Conservation (phyloP, 2,329 filamentous ascomycete genomes). For the Penicillium rolfsii region DNA sequence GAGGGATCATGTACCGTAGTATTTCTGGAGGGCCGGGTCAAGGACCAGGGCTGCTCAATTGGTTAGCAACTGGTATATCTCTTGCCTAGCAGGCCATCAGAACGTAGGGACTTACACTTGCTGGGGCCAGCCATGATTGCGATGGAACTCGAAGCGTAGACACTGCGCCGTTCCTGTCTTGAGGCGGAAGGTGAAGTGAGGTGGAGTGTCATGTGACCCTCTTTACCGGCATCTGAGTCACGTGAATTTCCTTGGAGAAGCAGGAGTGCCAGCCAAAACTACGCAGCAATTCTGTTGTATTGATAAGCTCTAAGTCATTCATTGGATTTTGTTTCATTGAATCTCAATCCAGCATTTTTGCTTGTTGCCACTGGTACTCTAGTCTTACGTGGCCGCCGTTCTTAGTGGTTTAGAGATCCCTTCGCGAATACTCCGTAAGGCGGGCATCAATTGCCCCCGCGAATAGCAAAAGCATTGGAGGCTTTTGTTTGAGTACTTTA, state of each 20-base stretch:
- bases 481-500: too few species aligned
- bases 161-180: conserved; percentile 15
- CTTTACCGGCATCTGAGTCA: background rate
- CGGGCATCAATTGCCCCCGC: background rate
- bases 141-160: conserved; percentile 24
- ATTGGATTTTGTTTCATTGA: background rate
- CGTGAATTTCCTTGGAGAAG: background rate
- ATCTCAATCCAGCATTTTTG: background rate
- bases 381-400: background rate
- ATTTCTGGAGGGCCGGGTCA: conserved; percentile 53
- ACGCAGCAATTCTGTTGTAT: background rate
- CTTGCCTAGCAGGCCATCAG: background rate
- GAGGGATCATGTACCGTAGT: conserved; percentile 50
- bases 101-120: conserved; percentile 43
- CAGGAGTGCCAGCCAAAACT: background rate
- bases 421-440: background rate
- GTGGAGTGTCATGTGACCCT: conserved; percentile 8
- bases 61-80: conserved; percentile 52
- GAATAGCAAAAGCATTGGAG: background rate
- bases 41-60: conserved; percentile 50
- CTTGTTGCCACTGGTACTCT: background rate
- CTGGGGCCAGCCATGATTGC: conserved; percentile 56
- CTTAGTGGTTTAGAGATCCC: background rate
- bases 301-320: background rate
- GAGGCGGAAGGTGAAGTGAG: conserved; percentile 24